Conservation (phyloP, 371 early-diverging fungal species). For the Enterospora canceri region DNA sequence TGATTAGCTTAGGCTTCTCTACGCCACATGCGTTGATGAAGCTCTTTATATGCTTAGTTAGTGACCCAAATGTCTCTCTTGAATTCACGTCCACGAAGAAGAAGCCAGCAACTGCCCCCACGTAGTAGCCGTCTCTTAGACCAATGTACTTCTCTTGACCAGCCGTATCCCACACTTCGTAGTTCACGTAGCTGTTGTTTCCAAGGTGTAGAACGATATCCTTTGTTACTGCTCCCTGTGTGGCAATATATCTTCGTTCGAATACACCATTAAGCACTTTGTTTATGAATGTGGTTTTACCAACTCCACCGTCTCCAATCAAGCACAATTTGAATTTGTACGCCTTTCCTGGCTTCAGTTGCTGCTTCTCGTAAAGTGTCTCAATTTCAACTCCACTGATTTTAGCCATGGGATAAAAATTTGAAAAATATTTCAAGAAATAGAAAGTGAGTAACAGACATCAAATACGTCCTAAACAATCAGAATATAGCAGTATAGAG, state of each 20-base stretch:
- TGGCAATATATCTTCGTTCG: slow-evolving; percentile 96
- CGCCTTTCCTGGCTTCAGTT: background rate
- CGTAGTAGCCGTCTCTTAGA: slow-evolving; percentile 99
- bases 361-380: background rate
- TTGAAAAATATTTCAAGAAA: slow-evolving; percentile 11
- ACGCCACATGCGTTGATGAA: slow-evolving; percentile 70
- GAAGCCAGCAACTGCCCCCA: slow-evolving; percentile 95
- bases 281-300: slow-evolving; percentile 99
- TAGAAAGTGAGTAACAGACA: no score
- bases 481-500: no score
- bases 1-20: slow-evolving; percentile 77
- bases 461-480: no score
- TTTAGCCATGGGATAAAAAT: slow-evolving; percentile 16
- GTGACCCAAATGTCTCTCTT: slow-evolving; percentile 97
- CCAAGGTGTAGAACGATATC: slow-evolving; percentile 70
- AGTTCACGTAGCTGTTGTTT: slow-evolving; percentile 89
- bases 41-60: slow-evolving; percentile 98
- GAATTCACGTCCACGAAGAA: slow-evolving; percentile 99
- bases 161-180: slow-evolving; percentile 83
- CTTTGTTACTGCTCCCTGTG: slow-evolving; percentile 96
- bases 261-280: slow-evolving; percentile 98
- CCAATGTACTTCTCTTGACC: slow-evolving; percentile 99
- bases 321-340: slow-evolving; percentile 57
- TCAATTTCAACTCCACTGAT: background rate
- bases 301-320: slow-evolving; percentile 99